Evolutionary conservation across 2,329 filamentous ascomycete species (phyloP).

Genomic region (Lizonia empirigonia): DNA sequence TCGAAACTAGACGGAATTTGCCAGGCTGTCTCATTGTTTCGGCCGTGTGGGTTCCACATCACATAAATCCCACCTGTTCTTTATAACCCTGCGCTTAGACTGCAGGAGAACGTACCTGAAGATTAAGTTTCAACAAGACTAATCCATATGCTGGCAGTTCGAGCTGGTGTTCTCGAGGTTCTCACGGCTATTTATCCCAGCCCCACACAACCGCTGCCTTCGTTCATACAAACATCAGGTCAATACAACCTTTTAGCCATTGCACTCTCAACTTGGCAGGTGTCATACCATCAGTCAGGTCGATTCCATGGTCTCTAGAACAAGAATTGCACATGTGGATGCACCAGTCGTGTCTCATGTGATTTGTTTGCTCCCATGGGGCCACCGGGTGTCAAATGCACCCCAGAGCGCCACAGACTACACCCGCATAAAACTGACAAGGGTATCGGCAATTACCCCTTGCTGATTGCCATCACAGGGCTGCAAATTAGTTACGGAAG

Average conservation of each 20-base stretch:
- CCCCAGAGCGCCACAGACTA: slow-evolving; percentile 39
- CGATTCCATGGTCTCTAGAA: slow-evolving; percentile 2
- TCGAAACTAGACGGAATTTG: slow-evolving; percentile 2
- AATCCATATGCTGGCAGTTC: no score
- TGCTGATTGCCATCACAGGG: slow-evolving; percentile 31
- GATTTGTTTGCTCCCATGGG: slow-evolving; percentile 32
- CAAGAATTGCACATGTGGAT: neutral
- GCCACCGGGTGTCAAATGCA: slow-evolving; percentile 33
- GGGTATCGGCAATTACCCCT: slow-evolving; percentile 33
- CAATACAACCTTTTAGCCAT: slow-evolving; percentile 33
- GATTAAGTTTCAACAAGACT: neutral
- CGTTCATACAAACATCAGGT: slow-evolving; percentile 7
- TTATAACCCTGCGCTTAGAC: no score
- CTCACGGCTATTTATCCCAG: slow-evolving; percentile 19
- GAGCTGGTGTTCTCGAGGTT: neutral
- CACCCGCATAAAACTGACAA: slow-evolving; percentile 28
- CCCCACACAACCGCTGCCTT: slow-evolving; percentile 11
- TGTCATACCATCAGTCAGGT: slow-evolving; percentile 18
- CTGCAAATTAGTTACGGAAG: slow-evolving; percentile 36
- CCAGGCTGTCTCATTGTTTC: slow-evolving; percentile 4
- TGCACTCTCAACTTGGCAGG: slow-evolving; percentile 13
- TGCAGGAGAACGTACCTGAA: neutral
- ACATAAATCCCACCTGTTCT: neutral
- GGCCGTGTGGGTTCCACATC: no score
- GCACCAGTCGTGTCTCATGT: neutral